Percentiles rank a stretch among this genome's conserved stretches.
These are phyloP conservation scores for Conidiobolus incongruus DNA, from an alignment of 371 early-diverging fungal species.

Conservation along the genomic window DNA sequence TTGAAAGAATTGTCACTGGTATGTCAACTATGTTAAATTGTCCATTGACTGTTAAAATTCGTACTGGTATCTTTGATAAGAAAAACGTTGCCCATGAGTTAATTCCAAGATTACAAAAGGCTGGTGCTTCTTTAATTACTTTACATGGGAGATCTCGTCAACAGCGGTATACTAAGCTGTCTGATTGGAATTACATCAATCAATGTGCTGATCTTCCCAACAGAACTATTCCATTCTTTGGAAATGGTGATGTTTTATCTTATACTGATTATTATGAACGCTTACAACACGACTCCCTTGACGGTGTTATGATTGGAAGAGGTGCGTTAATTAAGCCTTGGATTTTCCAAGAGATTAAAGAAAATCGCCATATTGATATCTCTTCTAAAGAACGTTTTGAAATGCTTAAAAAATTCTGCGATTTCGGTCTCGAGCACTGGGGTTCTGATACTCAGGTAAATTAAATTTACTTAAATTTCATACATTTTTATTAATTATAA, in stretches of 20 bases:
- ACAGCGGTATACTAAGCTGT: conserved; percentile 74
- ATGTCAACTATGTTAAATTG: conserved; percentile 39
- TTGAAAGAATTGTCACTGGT: conserved; percentile 53
- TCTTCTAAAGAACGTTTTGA: conserved; percentile 77
- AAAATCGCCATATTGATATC: conserved; percentile 74
- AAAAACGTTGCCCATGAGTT: conserved; percentile 47
- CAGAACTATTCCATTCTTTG: conserved; percentile 24
- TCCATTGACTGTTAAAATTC: conserved; percentile 79
- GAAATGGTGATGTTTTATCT: conserved; percentile 82
- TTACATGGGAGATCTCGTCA: conserved; percentile 83
- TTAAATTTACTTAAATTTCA: neutral
- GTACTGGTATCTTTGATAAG: conserved; percentile 52
- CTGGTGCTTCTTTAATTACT: conserved; percentile 31
- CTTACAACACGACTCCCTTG: conserved; percentile 30
- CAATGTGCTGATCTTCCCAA: conserved; percentile 20
- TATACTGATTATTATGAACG: conserved; percentile 62
- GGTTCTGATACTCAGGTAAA: conserved; percentile 55
- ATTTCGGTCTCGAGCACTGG: conserved; percentile 87
- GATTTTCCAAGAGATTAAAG: conserved; percentile 87
- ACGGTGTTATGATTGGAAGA: conserved; percentile 81
- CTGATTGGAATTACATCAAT: conserved; percentile 82
- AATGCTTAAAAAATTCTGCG: conserved; percentile 56
- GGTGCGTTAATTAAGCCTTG: conserved; percentile 76
- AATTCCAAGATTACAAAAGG: conserved; percentile 32
- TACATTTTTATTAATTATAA: conserved; percentile 7